Evolutionary conservation across 352 stramenopile genomes (phyloP).

Genomic region (Phytophthora pinifolia): DNA sequence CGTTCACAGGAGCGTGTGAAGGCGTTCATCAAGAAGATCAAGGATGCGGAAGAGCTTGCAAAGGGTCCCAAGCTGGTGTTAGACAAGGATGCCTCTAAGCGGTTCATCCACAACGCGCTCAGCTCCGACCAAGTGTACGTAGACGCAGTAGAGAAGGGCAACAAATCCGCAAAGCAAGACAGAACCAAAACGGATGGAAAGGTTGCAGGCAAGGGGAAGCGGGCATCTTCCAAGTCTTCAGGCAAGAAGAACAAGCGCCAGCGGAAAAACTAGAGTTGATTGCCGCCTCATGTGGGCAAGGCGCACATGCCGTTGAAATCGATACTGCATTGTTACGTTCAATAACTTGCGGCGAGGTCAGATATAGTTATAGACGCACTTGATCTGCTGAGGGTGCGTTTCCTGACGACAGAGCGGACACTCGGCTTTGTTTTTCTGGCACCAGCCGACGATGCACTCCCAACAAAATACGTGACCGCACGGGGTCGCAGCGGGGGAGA

Average conservation of each 20-base stretch:
- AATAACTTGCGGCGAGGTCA: constrained; percentile 35
- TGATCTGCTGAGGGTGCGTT: constrained; percentile 88
- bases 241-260: constrained; percentile 61
- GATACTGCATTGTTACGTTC: constrained; percentile 33
- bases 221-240: constrained; percentile 19
- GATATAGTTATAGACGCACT: constrained; percentile 90
- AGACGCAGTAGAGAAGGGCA: constrained; percentile 48
- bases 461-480: constrained; percentile 93
- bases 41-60: constrained; percentile 79
- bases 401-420: constrained; percentile 90
- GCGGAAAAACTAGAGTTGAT: constrained; percentile 41
- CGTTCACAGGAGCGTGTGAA: constrained; percentile 76
- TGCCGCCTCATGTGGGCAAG: background rate
- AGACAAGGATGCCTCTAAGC: constrained; percentile 79
- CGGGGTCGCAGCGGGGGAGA: constrained; percentile 74
- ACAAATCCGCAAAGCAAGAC: constrained; percentile 3
- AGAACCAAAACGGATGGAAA: constrained; percentile 44
- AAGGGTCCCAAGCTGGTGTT: constrained; percentile 77
- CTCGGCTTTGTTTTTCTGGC: constrained; percentile 90
- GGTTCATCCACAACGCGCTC: constrained; percentile 83
- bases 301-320: constrained; percentile 7
- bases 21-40: constrained; percentile 89
- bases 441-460: constrained; percentile 93
- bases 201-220: constrained; percentile 32
- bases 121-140: constrained; percentile 86